Base-by-base conservation (phyloP, 768 basidiomycete genomes). In the Boletus eberwhitei region DNA sequence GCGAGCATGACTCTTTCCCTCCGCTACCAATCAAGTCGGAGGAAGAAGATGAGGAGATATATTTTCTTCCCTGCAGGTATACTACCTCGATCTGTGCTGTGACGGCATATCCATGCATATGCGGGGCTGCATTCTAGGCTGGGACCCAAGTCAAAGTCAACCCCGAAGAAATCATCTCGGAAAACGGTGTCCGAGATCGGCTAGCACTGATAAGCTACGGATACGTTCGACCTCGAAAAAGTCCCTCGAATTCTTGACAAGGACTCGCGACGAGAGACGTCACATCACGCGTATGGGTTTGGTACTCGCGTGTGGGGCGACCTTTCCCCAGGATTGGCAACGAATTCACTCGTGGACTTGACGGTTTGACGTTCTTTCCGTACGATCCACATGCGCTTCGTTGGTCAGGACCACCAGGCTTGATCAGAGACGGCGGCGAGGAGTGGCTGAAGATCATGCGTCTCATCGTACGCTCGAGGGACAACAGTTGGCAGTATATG, bases 391-490 rank as follows among this genome's bases (percentile, higher is more conserved):
- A 58, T 22, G 55, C 40, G 29, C 56, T 50, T 12, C 59, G 42
- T 36, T 47, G 59, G 46, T 54, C 53, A 2, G 65, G 64, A 21
- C 55, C 56, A 6, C 64, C 48, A 5, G 50, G 54, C 2, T 17
- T 61, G 45, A 16, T 50, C 14, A 44, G 11, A 29, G 48, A 55
- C 13, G 47, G 53, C 11, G 49, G 51, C 1, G 21, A 50, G 35
- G 55, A 43, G 31, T 60, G 55, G 53, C 54, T 41, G 11, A 51
- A 55, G 37, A 60, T 53, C 39, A 53, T 64, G 44, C 56, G 52
- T 19, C 36, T 52, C 40, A 26, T 66, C 38, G 52, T 64, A 5
- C 53, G 59, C 42, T 31, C 50, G 55, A 43, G 45, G 43, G 9
- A 22, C 17, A 45, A 50, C 3, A 24, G 11, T 21, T 57, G 55